phyloP scores from a whole-genome alignment of 2,329 filamentous ascomycete species.

The Hysterium pulicare region DNA sequence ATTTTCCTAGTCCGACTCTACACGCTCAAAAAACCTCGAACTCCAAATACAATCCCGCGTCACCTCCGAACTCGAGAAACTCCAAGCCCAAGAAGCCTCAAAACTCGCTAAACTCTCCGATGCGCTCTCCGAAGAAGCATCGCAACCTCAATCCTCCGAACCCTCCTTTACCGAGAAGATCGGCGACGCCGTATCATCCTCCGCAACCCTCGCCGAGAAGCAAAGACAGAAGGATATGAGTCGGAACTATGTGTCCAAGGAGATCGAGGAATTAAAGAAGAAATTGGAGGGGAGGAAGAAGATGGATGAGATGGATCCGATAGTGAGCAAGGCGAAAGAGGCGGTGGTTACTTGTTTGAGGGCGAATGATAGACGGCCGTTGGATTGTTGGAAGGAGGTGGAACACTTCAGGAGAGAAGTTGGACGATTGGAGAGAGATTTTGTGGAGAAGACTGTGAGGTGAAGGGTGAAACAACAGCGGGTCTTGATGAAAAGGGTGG shows the following conservation, averaged over 20 bases:
- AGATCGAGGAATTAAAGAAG: constrained; percentile 54
- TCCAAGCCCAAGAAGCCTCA: constrained; percentile 67
- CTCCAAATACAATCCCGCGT: constrained; percentile 86
- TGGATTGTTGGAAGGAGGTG: constrained; percentile 94
- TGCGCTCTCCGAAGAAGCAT: constrained; percentile 52
- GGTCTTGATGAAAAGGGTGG: too few relatives aligned
- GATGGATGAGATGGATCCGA: constrained; percentile 62
- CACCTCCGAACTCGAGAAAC: constrained; percentile 75
- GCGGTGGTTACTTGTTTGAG: constrained; percentile 78
- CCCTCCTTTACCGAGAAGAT: constrained; percentile 36
- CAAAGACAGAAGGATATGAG: constrained; percentile 46
- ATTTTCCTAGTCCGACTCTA: constrained; percentile 71
- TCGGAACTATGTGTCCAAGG: constrained; percentile 52
- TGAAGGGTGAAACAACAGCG: too few relatives aligned
- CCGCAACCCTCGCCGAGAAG: constrained; percentile 38
- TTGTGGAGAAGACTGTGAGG: constrained; percentile 73
- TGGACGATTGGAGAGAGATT: constrained; percentile 75
- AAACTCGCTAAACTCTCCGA: constrained; percentile 68
- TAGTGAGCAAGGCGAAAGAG: constrained; percentile 70
- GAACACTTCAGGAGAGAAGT: constrained; percentile 89
- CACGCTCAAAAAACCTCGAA: constrained; percentile 78
- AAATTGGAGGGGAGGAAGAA: constrained; percentile 54
- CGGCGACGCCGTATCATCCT: constrained; percentile 31
- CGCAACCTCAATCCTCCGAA: constrained; percentile 27
- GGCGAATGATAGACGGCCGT: constrained; percentile 77